Evolutionary conservation across 352 stramenopile species (phyloP).

Genomic region (Lagenidium giganteum): DNA sequence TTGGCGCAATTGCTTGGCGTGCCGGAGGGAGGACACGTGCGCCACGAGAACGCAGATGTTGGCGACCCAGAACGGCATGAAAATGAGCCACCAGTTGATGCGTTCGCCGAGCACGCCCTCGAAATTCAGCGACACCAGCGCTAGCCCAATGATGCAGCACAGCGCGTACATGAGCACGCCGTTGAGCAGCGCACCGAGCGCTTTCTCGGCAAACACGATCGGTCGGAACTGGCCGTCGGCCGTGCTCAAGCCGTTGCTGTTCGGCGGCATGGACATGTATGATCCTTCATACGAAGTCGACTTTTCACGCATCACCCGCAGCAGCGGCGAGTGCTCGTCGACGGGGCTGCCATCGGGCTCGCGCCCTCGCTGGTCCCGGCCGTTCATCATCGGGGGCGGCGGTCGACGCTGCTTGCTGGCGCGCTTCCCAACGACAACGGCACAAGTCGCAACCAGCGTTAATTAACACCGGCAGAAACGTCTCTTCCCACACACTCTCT

Average conservation of each 20-base stretch:
- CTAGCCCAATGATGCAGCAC: constrained; percentile 64
- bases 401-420: too few species aligned
- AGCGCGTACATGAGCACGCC: constrained; percentile 74
- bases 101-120: constrained; percentile 54
- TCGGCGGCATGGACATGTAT: constrained; percentile 68
- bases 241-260: constrained; percentile 14
- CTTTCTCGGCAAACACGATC: constrained; percentile 73
- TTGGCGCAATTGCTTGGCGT: constrained; percentile 57
- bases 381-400: too few species aligned
- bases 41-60: constrained; percentile 57
- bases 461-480: too few species aligned
- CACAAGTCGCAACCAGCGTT: too few species aligned
- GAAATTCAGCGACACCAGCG: constrained; percentile 74
- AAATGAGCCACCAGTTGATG: constrained; percentile 81
- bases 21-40: constrained; percentile 52
- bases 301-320: constrained; percentile 44
- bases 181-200: constrained; percentile 64
- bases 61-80: constrained; percentile 75
- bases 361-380: too few species aligned
- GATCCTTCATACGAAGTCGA: constrained; percentile 56
- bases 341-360: background rate
- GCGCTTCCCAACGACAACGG: too few species aligned
- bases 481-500: too few species aligned
- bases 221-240: constrained; percentile 60
- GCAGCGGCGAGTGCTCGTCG: constrained; percentile 63